phyloP scores from a whole-genome alignment of 331 rosid genomes.

The Quercus tomentella region DNA sequence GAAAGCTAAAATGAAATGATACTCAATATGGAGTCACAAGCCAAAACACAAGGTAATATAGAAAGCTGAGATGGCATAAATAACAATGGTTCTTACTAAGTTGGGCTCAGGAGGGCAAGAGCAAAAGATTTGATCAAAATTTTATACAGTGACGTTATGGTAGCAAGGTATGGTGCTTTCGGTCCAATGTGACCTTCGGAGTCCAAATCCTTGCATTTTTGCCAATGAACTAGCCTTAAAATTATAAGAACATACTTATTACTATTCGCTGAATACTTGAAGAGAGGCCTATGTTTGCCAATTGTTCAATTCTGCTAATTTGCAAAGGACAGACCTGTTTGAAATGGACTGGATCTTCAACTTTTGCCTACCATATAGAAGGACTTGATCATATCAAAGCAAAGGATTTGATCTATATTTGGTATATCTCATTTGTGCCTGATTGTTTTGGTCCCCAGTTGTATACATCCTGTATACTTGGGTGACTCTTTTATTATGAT shows the following conservation, averaged over 20 bases:
- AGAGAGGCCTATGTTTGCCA: not conserved
- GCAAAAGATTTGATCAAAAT: not conserved
- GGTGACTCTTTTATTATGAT: no score
- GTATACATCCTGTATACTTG: no score
- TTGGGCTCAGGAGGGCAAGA: no score
- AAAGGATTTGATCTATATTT: not conserved
- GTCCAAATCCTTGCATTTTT: conserved; percentile 1
- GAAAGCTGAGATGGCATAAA: no score
- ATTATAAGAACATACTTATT: not conserved
- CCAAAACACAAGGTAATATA: no score
- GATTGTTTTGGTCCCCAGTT: no score
- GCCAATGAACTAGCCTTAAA: not conserved
- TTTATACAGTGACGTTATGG: not conserved
- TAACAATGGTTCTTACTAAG: no score
- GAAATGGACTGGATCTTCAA: not conserved
- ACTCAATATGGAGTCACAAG: not conserved
- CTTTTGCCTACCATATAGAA: not conserved
- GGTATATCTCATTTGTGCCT: not conserved
- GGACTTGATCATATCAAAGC: not conserved
- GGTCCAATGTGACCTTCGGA: not conserved
- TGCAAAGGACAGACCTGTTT: not conserved
- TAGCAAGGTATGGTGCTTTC: not conserved
- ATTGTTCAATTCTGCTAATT: not conserved
- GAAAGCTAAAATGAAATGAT: not conserved
- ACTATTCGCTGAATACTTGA: not conserved